These are phyloP conservation scores for Phylloporus rhodoxanthus DNA, from an alignment of 768 basidiomycete genomes.

Conservation along the genomic window DNA sequence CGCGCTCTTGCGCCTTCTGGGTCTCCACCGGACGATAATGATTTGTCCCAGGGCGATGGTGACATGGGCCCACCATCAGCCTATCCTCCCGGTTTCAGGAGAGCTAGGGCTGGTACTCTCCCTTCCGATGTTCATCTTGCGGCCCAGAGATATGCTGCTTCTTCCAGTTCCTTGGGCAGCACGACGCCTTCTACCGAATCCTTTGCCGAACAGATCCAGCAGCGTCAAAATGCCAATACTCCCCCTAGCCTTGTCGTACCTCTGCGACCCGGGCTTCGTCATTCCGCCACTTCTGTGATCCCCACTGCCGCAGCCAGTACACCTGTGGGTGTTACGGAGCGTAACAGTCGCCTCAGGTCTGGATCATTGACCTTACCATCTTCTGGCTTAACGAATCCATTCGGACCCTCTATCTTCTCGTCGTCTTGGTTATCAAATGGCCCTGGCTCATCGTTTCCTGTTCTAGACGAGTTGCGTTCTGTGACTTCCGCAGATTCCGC, in stretches of 20 bases:
- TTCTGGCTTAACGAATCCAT: slow-evolving; percentile 72
- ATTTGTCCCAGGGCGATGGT: slow-evolving; percentile 53
- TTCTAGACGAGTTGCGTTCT: slow-evolving; percentile 77
- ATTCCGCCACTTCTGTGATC: slow-evolving; percentile 63
- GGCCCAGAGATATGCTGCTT: slow-evolving; percentile 73
- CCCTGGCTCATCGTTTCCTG: slow-evolving; percentile 51
- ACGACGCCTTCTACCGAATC: slow-evolving; percentile 46
- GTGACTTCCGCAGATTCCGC: slow-evolving; percentile 72
- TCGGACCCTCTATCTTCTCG: slow-evolving; percentile 84
- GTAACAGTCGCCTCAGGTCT: slow-evolving; percentile 81
- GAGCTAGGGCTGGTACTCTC: slow-evolving; percentile 95
- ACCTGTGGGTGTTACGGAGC: slow-evolving; percentile 40
- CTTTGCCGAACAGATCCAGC: slow-evolving; percentile 42
- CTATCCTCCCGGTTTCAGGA: slow-evolving; percentile 82
- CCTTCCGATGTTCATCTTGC: slow-evolving; percentile 92
- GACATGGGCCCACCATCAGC: slow-evolving; percentile 61
- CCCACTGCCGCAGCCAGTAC: slow-evolving; percentile 42
- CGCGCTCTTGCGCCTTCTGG: slow-evolving; percentile 60
- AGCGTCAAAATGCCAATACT: slow-evolving; percentile 33
- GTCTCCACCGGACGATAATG: slow-evolving; percentile 68
- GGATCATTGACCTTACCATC: slow-evolving; percentile 87
- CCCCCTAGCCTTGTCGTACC: slow-evolving; percentile 40
- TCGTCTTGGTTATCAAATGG: slow-evolving; percentile 79
- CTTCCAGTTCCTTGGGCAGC: slow-evolving; percentile 51
- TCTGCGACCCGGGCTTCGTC: slow-evolving; percentile 63